Base-by-base conservation (phyloP, 176 grass and related monocot genomes). In the Avena insularis region DNA sequence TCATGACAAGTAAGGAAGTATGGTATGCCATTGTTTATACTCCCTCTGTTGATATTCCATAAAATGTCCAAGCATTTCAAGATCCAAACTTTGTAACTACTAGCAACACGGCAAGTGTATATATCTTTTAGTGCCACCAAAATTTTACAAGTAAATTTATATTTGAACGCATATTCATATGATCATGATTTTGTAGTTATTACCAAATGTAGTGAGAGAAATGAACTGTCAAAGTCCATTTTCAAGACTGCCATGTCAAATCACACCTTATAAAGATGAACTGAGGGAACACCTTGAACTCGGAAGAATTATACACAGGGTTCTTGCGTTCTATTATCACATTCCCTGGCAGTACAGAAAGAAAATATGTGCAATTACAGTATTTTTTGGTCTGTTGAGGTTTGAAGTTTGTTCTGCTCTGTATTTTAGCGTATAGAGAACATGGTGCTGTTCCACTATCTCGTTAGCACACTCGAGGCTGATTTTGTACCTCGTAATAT, bases 361-460 rank as follows among this genome's bases (percentile, higher is more conserved):
- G 5, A 79, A 5, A 64, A 25, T 65, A 23, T 73, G 21, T 83
- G 14, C n/a, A 53, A 87, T 20, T 69, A 53, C 9, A 75, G 4
- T 86, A 60, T 56, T 53, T 54, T 49, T 83, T 81, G 29, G 57
- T 63, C 65, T 43, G 33, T 56, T 82, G 64, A 51, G 64, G 47
- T 31, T 73, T 89, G 46, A 85, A 74, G 38, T 72, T 82, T 72
- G 11, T 71, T 85, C 62, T 89, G 69, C 70, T 80, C 8, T 83
- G 27, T 81, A 36, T 79, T 90, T 60, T 90, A 98, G 96, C 56
- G 69, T 90, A 84, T 90, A 43, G 23, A 91, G 82, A 84, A 92
- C 27, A 92, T 94, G 86, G 59, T 98, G 81, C 31, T 94, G 83
- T 94, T 98, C 77, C 84, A 95, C 33, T 98, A 95, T 82, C 91